A percentile compares a stretch with the other conserved stretches of the same genome.
Conservation (phyloP, 129 eudicot species). For the Helianthus annuus region DNA sequence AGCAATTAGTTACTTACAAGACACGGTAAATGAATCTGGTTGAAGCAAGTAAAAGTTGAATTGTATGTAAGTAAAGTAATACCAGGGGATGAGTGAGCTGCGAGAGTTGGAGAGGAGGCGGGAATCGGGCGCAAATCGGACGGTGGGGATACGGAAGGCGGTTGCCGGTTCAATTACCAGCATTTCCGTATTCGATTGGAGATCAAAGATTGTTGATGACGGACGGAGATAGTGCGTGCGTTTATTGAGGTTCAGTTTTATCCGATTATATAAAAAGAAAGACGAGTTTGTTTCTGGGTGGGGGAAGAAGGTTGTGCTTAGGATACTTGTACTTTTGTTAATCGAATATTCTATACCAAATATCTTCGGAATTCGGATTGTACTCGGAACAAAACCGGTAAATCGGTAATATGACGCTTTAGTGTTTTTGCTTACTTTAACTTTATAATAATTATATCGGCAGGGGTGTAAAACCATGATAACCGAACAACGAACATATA, state of each 20-base stretch:
- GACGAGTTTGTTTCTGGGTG: neutral
- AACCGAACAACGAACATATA: too few species aligned
- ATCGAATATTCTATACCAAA: constrained; percentile 30
- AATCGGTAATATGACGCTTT: too few species aligned
- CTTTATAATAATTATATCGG: too few species aligned
- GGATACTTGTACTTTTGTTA: constrained; percentile 24
- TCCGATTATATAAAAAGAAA: constrained; percentile 33
- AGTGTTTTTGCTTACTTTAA: too few species aligned
- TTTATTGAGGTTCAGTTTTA: constrained; percentile 38
- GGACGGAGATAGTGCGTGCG: constrained; percentile 20
- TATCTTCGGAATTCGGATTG: too few species aligned
- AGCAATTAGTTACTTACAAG: constrained; percentile 1
- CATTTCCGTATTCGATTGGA: constrained; percentile 43
- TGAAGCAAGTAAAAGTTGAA: constrained; percentile 7
- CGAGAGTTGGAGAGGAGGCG: constrained; percentile 51
- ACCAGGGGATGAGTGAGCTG: constrained; percentile 54
- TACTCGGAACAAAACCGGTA: too few species aligned
- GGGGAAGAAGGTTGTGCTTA: constrained; percentile 15
- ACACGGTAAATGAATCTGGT: neutral
- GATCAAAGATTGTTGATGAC: constrained; percentile 25
- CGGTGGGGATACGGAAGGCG: constrained; percentile 56
- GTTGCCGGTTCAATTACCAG: constrained; percentile 62
- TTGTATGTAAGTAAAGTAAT: constrained; percentile 18
- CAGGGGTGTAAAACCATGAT: too few species aligned
- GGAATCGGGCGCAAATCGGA: constrained; percentile 38